phyloP scores from a whole-genome alignment of 768 basidiomycete species.

The Arthromyces matolae region DNA sequence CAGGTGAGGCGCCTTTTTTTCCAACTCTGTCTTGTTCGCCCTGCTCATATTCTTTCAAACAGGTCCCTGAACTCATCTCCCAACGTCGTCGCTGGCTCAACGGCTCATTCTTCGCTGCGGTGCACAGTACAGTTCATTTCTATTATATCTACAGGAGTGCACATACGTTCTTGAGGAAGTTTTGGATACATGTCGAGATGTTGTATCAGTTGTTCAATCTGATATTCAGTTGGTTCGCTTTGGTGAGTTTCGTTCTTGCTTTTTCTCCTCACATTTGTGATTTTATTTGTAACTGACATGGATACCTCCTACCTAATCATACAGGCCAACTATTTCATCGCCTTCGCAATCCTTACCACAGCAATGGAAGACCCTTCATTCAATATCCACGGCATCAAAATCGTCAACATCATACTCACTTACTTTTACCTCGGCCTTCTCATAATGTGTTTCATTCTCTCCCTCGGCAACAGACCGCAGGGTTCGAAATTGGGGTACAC shows the following conservation, averaged over 20 bases:
- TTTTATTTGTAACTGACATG: too few species aligned
- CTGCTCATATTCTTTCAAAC: too few species aligned
- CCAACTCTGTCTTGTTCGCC: neutral
- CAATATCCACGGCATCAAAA: constrained; percentile 56
- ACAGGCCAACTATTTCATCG: constrained; percentile 88
- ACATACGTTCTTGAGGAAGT: constrained; percentile 77
- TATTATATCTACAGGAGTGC: constrained; percentile 92
- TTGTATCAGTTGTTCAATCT: constrained; percentile 88
- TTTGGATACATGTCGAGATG: constrained; percentile 94
- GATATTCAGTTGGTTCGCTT: constrained; percentile 88
- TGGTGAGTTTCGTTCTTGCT: constrained; percentile 42
- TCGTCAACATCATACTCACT: constrained; percentile 73
- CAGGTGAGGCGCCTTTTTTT: constrained; percentile 43
- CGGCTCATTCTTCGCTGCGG: constrained; percentile 96
- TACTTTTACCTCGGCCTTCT: constrained; percentile 89
- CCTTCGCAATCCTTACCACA: constrained; percentile 72
- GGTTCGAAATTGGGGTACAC: constrained; percentile 89
- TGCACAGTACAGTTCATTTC: constrained; percentile 91
- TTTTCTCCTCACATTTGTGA: neutral
- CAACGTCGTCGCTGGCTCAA: constrained; percentile 97
- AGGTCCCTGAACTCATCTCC: constrained; percentile 90
- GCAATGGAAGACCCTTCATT: constrained; percentile 69
- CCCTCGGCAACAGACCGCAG: constrained; percentile 89
- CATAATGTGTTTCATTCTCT: constrained; percentile 81
- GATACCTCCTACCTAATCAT: too few species aligned